Conservation (phyloP, 139 green algal genomes). For the Auxenochlorella pyrenoidosa region DNA sequence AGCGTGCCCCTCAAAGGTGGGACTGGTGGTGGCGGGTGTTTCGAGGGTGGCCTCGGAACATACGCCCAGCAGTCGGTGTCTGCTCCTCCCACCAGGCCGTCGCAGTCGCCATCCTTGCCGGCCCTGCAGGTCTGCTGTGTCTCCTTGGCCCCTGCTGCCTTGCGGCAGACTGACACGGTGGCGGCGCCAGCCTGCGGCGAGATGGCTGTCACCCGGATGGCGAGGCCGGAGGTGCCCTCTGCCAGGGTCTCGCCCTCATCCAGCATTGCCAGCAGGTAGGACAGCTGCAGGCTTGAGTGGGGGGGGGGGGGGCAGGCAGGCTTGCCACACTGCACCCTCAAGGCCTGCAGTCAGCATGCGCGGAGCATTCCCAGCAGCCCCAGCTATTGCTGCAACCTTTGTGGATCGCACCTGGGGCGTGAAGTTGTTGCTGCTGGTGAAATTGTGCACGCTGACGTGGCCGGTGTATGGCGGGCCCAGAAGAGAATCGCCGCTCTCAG, state of each 20-base stretch:
- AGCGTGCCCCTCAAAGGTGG: not conserved
- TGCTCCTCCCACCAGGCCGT: not conserved
- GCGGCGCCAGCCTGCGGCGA: too few species aligned
- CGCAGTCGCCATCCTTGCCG: not conserved
- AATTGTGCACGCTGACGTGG: not conserved
- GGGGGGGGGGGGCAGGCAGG: too few species aligned
- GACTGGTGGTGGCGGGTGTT: too few species aligned
- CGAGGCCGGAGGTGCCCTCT: not conserved
- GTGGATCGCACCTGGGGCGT: not conserved
- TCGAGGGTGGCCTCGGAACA: not conserved
- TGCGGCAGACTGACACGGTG: not conserved
- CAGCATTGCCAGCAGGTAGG: not conserved
- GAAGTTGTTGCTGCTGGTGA: not conserved
- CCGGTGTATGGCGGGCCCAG: not conserved
- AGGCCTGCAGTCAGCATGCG: too few species aligned
- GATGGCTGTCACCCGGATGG: not conserved
- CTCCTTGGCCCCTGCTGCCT: not conserved
- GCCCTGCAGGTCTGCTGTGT: not conserved
- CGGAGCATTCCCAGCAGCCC: too few species aligned
- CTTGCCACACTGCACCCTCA: too few species aligned
- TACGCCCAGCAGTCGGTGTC: not conserved
- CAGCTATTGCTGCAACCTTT: too few species aligned
- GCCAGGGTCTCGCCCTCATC: not conserved
- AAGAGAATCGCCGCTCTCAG: not conserved
- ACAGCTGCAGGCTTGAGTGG: too few species aligned